Evolutionary conservation across 371 early-diverging fungal species (phyloP).

Genomic region (Sporodiniella umbellata): DNA sequence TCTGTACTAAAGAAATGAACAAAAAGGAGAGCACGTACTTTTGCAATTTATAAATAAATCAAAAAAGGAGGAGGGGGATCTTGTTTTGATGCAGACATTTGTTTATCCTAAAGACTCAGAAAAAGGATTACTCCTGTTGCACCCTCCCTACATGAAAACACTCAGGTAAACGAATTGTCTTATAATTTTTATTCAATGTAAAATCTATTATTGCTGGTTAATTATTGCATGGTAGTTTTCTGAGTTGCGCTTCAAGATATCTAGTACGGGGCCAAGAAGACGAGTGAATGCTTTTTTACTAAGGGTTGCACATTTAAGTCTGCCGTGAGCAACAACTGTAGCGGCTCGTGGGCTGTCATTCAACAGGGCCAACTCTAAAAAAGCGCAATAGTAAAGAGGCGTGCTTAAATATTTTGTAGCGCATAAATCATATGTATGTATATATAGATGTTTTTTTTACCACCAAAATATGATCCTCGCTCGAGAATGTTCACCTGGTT

Average conservation of each 20-base stretch:
- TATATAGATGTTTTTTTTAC: slow-evolving; percentile 32
- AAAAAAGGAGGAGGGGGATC: slow-evolving; percentile 1
- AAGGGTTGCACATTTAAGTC: slow-evolving; percentile 86
- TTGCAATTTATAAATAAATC: neutral
- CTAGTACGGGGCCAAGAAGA: slow-evolving; percentile 87
- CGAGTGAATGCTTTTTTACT: slow-evolving; percentile 90
- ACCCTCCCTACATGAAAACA: neutral
- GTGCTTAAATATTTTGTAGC: neutral
- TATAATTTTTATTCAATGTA: neutral
- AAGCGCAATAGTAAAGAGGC: neutral
- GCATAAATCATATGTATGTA: neutral
- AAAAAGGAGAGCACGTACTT: neutral
- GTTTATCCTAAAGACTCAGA: neutral
- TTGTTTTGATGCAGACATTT: neutral
- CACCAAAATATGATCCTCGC: slow-evolving; percentile 96
- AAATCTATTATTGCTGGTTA: slow-evolving; percentile 14
- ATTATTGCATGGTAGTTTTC: slow-evolving; percentile 62
- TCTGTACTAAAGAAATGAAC: neutral
- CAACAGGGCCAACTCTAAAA: slow-evolving; percentile 82
- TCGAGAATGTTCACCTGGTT: slow-evolving; percentile 71
- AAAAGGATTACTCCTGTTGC: neutral
- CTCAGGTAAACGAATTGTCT: neutral
- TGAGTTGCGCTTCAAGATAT: slow-evolving; percentile 86
- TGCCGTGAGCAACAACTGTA: slow-evolving; percentile 81
- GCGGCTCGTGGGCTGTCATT: slow-evolving; percentile 88